Evolutionary conservation across 2,329 filamentous ascomycete species (phyloP), one percentile per base, ranked within the genome.

Genomic region (Claviceps sp.): DNA sequence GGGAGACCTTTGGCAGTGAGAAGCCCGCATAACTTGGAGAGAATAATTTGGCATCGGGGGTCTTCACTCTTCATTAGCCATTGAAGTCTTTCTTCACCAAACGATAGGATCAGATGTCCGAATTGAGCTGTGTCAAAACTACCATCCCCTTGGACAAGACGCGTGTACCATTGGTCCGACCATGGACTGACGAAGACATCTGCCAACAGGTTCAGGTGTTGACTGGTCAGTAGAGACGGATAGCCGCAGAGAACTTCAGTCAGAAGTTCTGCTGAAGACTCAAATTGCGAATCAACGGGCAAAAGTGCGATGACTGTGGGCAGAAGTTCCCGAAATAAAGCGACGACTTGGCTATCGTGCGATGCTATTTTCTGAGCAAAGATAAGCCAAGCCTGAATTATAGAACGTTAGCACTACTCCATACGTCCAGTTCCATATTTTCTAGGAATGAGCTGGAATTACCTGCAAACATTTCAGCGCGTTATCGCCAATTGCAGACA

Each of bases 361-460:
- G 76, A 70, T 48, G 81, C 80, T 30, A 78, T 73, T 37, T 79
- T 76, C 59, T 88, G 84, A 5, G 81, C 82, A 61, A 88, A 89
- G 58, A 80, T 74, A 37, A 88, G 76, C 85, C 86, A 91, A 4
- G 83, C 77, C 82, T 86, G 46, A 4, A 43, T 42, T 52, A 16
- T 18, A 5, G n/a, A 26, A 37, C n/a, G 14, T 49, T 24, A 44
- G 26, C 7, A 22, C 22, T 22, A 24, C 13, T 22, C 9, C 3
- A 34, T 14, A 14, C 5, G 4, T 37, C 3, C 11, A 9, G 7
- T 42, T 34, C 30, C 40, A 22, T 26, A 2, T 24, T 22, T 47
- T 40, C 8, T 38, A 11, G 16, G 7, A 16, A 20, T 7, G 18
- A 47, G 43, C 44, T 52, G 30, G 8, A 50, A 13, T 30, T 66